These are phyloP conservation scores for Cladochytrium replicatum DNA, from an alignment of 192 early-diverging fungal species.

Conservation along the genomic window DNA sequence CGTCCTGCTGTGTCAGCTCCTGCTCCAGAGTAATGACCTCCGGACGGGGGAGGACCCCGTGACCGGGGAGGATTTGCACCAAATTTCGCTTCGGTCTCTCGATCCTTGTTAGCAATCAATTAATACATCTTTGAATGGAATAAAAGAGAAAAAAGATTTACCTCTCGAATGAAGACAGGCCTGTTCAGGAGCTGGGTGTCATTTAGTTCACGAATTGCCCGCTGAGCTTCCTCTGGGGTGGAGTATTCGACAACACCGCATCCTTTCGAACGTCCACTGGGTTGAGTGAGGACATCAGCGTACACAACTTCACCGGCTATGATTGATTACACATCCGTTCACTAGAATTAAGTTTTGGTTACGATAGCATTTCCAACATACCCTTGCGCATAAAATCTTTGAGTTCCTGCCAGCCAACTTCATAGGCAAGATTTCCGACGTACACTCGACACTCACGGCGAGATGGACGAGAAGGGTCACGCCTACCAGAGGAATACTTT, in stretches of 20 bases:
- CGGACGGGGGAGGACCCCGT: slow-evolving; percentile 11
- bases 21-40: slow-evolving; percentile 3
- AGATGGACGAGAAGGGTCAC: slow-evolving; percentile 12
- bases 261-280: slow-evolving; percentile 55
- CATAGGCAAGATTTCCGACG: slow-evolving; percentile 73
- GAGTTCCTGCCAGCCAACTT: slow-evolving; percentile 62
- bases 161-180: slow-evolving; percentile 68
- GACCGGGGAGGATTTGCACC: slow-evolving; percentile 9
- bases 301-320: slow-evolving; percentile 65
- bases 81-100: slow-evolving; percentile 43
- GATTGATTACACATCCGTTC: no score
- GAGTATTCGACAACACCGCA: slow-evolving; percentile 71
- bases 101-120: slow-evolving; percentile 52
- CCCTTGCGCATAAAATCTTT: slow-evolving; percentile 76
- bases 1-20: slow-evolving; percentile 24
- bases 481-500: neutral
- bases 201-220: slow-evolving; percentile 60
- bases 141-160: slow-evolving; percentile 13
- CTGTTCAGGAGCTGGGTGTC: slow-evolving; percentile 61
- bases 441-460: slow-evolving; percentile 60
- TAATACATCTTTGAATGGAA: slow-evolving; percentile 2
- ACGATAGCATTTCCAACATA: no score
- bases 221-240: slow-evolving; percentile 62
- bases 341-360: no score
- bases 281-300: slow-evolving; percentile 58